Conservation (phyloP, 2,329 filamentous ascomycete species). For the Fusarium cicatricum region DNA sequence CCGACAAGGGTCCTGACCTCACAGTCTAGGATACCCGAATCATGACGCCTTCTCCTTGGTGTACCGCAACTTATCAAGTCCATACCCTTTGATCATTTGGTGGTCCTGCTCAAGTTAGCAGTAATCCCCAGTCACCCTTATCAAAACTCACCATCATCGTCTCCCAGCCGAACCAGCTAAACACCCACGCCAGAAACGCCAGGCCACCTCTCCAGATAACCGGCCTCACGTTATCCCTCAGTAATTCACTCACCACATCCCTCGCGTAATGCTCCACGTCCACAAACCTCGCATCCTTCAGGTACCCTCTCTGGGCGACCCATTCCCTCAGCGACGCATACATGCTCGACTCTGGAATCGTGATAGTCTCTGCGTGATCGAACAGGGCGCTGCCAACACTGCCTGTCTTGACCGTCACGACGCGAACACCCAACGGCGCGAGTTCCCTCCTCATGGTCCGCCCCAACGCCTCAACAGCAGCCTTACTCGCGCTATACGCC, state of each 20-base stretch:
- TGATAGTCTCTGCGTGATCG: constrained; percentile 5
- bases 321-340: constrained; percentile 9
- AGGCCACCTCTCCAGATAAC: constrained; percentile 21
- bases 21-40: not conserved
- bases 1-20: too few species aligned
- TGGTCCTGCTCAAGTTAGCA: constrained; percentile 3
- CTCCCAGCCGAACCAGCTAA: constrained; percentile 20
- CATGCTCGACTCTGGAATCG: constrained; percentile 8
- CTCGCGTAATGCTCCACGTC: constrained; percentile 6
- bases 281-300: not conserved
- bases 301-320: constrained; percentile 5
- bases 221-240: constrained; percentile 1
- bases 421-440: not conserved
- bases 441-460: constrained; percentile 11
- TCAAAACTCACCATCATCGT: constrained; percentile 11
- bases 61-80: constrained; percentile 4
- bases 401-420: constrained; percentile 10
- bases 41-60: not conserved
- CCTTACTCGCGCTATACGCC: constrained; percentile 14
- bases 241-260: constrained; percentile 5
- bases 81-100: constrained; percentile 8
- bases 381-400: constrained; percentile 5
- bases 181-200: constrained; percentile 13
- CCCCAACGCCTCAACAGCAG: constrained; percentile 7
- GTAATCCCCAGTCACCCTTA: not conserved